Conservation (phyloP, 192 early-diverging fungal genomes). For the Backusella circina region DNA sequence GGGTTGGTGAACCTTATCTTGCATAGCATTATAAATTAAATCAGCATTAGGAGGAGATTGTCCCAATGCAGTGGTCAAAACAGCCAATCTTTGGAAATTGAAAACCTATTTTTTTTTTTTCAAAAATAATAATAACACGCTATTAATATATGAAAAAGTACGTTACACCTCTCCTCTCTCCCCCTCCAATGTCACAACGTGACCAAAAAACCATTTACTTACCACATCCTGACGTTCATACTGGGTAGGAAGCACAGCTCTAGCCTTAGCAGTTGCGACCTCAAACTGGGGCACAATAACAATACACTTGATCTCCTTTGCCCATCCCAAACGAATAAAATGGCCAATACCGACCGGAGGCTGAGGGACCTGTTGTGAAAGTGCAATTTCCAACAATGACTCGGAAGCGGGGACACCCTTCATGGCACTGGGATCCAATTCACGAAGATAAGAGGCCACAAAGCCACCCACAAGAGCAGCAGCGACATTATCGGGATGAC, state of each 20-base stretch:
- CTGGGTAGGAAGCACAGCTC: conserved; percentile 73
- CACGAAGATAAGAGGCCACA: conserved; percentile 79
- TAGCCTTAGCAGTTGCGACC: conserved; percentile 87
- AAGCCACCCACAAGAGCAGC: conserved; percentile 94
- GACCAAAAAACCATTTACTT: conserved; percentile 10
- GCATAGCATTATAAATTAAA: conserved; percentile 89
- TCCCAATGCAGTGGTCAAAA: conserved; percentile 81
- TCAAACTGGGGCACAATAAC: conserved; percentile 89
- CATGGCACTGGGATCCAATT: conserved; percentile 46
- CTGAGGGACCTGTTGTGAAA: conserved; percentile 34
- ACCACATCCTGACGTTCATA: conserved; percentile 86
- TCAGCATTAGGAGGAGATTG: conserved; percentile 67
- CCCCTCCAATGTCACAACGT: too few species aligned
- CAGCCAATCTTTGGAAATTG: conserved; percentile 93
- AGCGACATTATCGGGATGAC: conserved; percentile 97
- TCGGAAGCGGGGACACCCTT: conserved; percentile 47
- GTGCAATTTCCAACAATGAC: conserved; percentile 31
- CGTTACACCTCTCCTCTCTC: neutral
- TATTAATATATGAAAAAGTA: neutral
- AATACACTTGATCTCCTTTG: conserved; percentile 67
- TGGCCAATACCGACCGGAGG: conserved; percentile 68
- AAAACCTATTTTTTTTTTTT: conserved; percentile 48
- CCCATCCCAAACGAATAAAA: conserved; percentile 65
- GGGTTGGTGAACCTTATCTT: conserved; percentile 94
- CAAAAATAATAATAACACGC: neutral